These are phyloP conservation scores for Saraca asoca DNA, from an alignment of 331 rosid genomes.

Conservation along the genomic window DNA sequence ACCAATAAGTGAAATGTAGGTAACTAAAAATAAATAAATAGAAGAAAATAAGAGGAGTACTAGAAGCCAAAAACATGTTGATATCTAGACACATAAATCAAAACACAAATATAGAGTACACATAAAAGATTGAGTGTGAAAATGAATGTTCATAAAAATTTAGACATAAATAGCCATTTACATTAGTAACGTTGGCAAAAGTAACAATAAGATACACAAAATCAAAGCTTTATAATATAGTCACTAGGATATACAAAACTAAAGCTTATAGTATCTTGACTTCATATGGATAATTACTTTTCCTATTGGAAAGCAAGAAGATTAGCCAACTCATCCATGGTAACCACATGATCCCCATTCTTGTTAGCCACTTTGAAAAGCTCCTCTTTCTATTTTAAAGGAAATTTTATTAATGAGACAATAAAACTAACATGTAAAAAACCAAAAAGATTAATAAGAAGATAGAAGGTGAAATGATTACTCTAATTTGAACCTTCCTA, in stretches of 20 bases:
- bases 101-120: background rate
- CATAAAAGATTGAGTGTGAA: background rate
- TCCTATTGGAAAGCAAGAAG: conserved; percentile 90
- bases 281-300: conserved; percentile 52
- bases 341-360: conserved; percentile 81
- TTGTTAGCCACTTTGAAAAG: conserved; percentile 87
- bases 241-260: too few species aligned
- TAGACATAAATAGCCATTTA: conserved; percentile 19
- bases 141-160: background rate
- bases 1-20: too few species aligned
- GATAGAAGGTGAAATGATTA: conserved; percentile 7
- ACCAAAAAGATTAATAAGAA: conserved; percentile 28
- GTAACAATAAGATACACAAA: conserved; percentile 7
- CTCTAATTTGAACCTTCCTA: conserved; percentile 59
- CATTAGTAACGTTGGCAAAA: conserved; percentile 14
- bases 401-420: conserved; percentile 31
- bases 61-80: background rate
- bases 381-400: conserved; percentile 77
- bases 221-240: conserved; percentile 7
- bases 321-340: conserved; percentile 89
- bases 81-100: background rate
- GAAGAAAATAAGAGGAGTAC: too few species aligned
- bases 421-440: conserved; percentile 18
- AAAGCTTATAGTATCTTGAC: conserved; percentile 21
- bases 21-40: too few species aligned